Percentiles rank a stretch among this genome's conserved stretches.
Evolutionary conservation across 805 yeast genomes (phyloP).

Genomic region (Candida awuae): DNA sequence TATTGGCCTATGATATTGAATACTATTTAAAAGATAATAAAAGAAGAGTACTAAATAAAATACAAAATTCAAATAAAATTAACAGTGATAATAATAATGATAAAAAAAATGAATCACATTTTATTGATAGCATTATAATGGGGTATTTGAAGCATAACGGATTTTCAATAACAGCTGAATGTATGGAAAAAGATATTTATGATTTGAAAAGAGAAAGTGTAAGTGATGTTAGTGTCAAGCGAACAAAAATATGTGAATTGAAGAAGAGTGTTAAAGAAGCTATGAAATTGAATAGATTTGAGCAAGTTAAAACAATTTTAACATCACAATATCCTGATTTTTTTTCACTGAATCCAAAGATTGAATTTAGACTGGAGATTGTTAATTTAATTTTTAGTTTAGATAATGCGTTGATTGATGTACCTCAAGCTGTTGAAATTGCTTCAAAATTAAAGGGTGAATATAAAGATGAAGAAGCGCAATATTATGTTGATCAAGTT

Average conservation of each 20-base stretch:
- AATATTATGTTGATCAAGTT: slow-evolving; percentile 35
- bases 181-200: slow-evolving; percentile 41
- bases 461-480: slow-evolving; percentile 27
- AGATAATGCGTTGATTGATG: slow-evolving; percentile 6
- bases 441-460: slow-evolving; percentile 32
- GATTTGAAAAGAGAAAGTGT: slow-evolving; percentile 25
- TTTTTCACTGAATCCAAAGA: slow-evolving; percentile 25
- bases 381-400: slow-evolving; percentile 37
- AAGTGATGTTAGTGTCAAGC: slow-evolving; percentile 15
- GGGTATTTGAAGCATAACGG: slow-evolving; percentile 55
- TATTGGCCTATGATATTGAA: slow-evolving; percentile 42
- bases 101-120: slow-evolving; percentile 14
- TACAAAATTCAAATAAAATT: slow-evolving; percentile 12
- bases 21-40: slow-evolving; percentile 38
- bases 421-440: slow-evolving; percentile 31
- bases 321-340: slow-evolving; percentile 33
- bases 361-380: slow-evolving; percentile 37
- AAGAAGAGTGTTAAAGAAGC: slow-evolving; percentile 36
- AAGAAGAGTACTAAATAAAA: slow-evolving; percentile 16
- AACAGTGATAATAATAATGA: slow-evolving; percentile 5
- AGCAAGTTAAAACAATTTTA: slow-evolving; percentile 33
- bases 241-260: slow-evolving; percentile 29
- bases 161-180: slow-evolving; percentile 43
- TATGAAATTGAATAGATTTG: slow-evolving; percentile 39
- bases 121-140: slow-evolving; percentile 22